Conservation (phyloP, 2,329 filamentous ascomycete species). For the Microascus cirrosus region DNA sequence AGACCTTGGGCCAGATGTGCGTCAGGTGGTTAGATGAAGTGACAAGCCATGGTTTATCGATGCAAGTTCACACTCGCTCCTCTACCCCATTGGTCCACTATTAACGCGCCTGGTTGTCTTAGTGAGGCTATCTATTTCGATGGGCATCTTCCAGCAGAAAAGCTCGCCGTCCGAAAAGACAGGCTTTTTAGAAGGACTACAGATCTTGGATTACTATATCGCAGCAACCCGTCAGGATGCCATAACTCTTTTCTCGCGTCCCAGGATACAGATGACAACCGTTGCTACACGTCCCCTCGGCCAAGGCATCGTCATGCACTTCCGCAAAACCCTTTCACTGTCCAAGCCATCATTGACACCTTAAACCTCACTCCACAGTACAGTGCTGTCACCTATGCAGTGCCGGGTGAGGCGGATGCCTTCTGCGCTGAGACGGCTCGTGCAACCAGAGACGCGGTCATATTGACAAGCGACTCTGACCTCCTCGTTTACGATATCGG, state of each 20-base stretch:
- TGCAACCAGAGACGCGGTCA: slow-evolving; percentile 36
- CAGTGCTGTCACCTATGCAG: slow-evolving; percentile 36
- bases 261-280: background rate
- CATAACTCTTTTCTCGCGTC: slow-evolving; percentile 1
- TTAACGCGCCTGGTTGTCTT: slow-evolving; percentile 2
- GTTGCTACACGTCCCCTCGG: background rate
- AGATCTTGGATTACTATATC: slow-evolving; percentile 18
- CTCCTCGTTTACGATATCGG: slow-evolving; percentile 66
- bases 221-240: slow-evolving; percentile 14
- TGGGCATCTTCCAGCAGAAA: slow-evolving; percentile 61
- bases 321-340: slow-evolving; percentile 48
- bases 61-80: slow-evolving; percentile 37
- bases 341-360: slow-evolving; percentile 65
- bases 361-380: slow-evolving; percentile 37
- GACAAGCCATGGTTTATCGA: slow-evolving; percentile 36
- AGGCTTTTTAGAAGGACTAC: slow-evolving; percentile 43
- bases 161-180: slow-evolving; percentile 48
- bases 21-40: slow-evolving; percentile 54
- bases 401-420: slow-evolving; percentile 75
- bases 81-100: background rate
- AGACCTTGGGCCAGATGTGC: slow-evolving; percentile 44
- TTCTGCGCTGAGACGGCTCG: slow-evolving; percentile 60
- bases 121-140: slow-evolving; percentile 75
- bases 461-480: slow-evolving; percentile 82
- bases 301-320: background rate